A percentile compares a stretch with the other conserved stretches of the same genome.
Evolutionary conservation across 2,329 filamentous ascomycete genomes (phyloP).

Genomic region (Aureobasidium sp.): DNA sequence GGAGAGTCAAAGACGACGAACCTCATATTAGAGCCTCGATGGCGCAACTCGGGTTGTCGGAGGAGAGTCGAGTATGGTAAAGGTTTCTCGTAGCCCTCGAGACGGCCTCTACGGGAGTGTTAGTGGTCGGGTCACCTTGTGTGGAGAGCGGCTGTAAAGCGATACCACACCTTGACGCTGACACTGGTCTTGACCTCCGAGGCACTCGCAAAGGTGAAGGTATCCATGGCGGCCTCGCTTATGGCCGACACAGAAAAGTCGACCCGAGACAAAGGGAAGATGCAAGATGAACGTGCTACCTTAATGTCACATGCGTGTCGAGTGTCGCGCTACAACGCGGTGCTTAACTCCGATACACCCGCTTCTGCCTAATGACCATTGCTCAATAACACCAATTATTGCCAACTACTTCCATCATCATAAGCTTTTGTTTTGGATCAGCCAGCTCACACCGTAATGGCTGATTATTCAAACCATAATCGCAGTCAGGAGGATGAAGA

Average conservation of each 20-base stretch:
- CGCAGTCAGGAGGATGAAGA: conserved; percentile 51
- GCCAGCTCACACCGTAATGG: conserved; percentile 10
- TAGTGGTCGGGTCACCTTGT: conserved; percentile 22
- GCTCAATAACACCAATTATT: neutral
- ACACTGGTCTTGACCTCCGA: conserved; percentile 70
- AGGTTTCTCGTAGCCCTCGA: conserved; percentile 72
- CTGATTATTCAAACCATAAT: conserved; percentile 21
- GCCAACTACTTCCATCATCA: neutral
- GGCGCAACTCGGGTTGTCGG: conserved; percentile 69
- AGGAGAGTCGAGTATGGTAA: conserved; percentile 72
- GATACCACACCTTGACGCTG: conserved; percentile 52
- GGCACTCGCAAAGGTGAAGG: conserved; percentile 91
- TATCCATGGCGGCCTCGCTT: conserved; percentile 59
- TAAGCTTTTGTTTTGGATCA: neutral
- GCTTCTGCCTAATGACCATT: neutral
- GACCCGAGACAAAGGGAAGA: too few relatives aligned
- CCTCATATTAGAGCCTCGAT: conserved; percentile 81
- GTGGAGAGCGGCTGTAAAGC: neutral
- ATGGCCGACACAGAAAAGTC: neutral
- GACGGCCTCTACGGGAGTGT: conserved; percentile 51
- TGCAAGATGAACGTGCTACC: neutral
- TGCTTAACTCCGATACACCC: neutral
- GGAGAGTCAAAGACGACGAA: conserved; percentile 28
- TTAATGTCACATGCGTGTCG: neutral
- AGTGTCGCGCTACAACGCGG: neutral